A percentile compares a stretch with the other conserved stretches of the same genome.
These are phyloP conservation scores for Blastobotrys persicus DNA, from an alignment of 1,139 yeast genomes.

Conservation along the genomic window DNA sequence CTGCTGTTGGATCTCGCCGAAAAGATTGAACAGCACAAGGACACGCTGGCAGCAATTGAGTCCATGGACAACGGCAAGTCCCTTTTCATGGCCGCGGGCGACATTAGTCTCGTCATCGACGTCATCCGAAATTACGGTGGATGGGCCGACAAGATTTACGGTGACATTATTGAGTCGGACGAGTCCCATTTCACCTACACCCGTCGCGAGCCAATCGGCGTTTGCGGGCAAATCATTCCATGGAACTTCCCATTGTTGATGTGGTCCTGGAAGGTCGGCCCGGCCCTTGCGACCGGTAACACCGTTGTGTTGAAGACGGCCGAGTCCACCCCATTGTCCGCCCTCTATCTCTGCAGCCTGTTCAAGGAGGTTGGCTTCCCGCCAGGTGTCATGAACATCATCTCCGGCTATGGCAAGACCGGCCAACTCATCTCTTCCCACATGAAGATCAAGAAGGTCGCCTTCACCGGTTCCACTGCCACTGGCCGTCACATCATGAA, in stretches of 20 bases:
- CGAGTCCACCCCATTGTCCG: slow-evolving; percentile 75
- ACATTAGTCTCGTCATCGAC: slow-evolving; percentile 54
- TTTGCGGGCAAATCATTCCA: slow-evolving; percentile 85
- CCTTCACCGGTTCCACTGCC: slow-evolving; percentile 81
- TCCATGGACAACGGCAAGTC: slow-evolving; percentile 82
- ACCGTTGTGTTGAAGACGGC: slow-evolving; percentile 73
- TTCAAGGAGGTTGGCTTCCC: slow-evolving; percentile 73
- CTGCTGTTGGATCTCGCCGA: slow-evolving; percentile 63
- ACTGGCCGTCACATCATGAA: slow-evolving; percentile 71
- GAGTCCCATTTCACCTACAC: slow-evolving; percentile 64
- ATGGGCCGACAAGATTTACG: slow-evolving; percentile 78
- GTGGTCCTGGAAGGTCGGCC: slow-evolving; percentile 73
- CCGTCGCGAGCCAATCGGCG: slow-evolving; percentile 73
- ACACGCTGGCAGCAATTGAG: slow-evolving; percentile 62
- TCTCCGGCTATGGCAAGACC: slow-evolving; percentile 71
- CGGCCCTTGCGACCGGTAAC: slow-evolving; percentile 80
- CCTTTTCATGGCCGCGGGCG: slow-evolving; percentile 51
- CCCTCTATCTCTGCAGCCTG: slow-evolving; percentile 61
- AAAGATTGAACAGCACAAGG: slow-evolving; percentile 55
- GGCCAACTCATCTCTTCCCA: slow-evolving; percentile 72
- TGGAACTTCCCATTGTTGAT: slow-evolving; percentile 87
- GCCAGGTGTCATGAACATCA: slow-evolving; percentile 72
- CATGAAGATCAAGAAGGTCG: slow-evolving; percentile 69
- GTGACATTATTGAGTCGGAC: slow-evolving; percentile 66
- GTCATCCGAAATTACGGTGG: slow-evolving; percentile 73